Percentiles rank a stretch among this genome's conserved stretches.
Evolutionary conservation across 768 basidiomycete species (phyloP).

Genomic region (Boletus reticulatus): DNA sequence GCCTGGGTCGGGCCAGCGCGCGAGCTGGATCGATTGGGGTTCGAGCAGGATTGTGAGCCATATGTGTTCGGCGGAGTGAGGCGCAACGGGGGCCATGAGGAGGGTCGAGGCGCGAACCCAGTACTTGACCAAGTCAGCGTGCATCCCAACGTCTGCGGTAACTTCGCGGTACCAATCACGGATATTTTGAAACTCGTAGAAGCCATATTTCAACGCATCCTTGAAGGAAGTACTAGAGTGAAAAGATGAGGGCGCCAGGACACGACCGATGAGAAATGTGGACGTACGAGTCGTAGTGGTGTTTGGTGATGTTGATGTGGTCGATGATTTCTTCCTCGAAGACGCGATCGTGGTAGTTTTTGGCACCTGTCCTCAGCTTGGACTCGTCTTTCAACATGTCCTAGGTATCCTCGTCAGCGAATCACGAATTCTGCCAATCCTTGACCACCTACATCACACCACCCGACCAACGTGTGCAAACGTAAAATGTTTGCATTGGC

Average conservation of each 20-base stretch:
- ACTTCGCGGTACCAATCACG: constrained; percentile 98
- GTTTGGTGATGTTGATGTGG: constrained; percentile 77
- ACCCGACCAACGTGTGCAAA: constrained; percentile 83
- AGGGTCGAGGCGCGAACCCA: constrained; percentile 85
- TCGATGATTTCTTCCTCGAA: constrained; percentile 92
- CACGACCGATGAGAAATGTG: neutral
- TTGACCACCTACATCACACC: constrained; percentile 78
- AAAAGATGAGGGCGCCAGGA: neutral
- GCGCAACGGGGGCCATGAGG: constrained; percentile 82
- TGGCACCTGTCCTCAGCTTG: constrained; percentile 70
- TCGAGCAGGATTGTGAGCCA: constrained; percentile 76
- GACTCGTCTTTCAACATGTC: constrained; percentile 76
- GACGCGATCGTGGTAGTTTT: constrained; percentile 80
- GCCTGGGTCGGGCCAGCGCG: constrained; percentile 75
- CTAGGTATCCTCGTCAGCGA: constrained; percentile 37
- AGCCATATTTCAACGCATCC: constrained; percentile 91
- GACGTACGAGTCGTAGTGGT: constrained; percentile 77
- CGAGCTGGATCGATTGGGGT: constrained; percentile 73
- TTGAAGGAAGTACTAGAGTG: constrained; percentile 83
- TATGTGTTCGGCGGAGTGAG: constrained; percentile 92
- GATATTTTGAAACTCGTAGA: constrained; percentile 89
- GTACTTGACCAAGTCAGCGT: constrained; percentile 77
- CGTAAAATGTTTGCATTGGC: constrained; percentile 96
- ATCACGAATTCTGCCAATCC: neutral
- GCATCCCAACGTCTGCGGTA: constrained; percentile 87